Conservation (phyloP, 2,329 filamentous ascomycete species). For the Colletotrichum musicola region DNA sequence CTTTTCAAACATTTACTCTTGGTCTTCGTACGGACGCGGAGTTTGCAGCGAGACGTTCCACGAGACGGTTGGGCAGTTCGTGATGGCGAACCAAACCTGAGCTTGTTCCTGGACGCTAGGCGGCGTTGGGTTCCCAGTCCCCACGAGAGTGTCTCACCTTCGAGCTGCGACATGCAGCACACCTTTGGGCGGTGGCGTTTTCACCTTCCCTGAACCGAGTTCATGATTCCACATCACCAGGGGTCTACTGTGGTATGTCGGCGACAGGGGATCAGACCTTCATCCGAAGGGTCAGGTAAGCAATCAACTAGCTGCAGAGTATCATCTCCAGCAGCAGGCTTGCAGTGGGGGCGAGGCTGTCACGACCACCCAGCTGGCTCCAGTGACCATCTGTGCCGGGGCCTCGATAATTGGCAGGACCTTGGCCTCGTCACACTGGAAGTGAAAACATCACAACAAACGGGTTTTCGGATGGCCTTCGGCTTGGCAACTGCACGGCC, state of each 20-base stretch:
- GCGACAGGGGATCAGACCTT: slow-evolving; percentile 25
- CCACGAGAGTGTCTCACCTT: slow-evolving; percentile 22
- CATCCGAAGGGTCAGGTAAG: slow-evolving; percentile 17
- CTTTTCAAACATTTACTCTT: neutral
- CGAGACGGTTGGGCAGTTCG: neutral
- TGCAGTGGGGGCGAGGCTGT: slow-evolving; percentile 11
- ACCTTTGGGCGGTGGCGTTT: slow-evolving; percentile 19
- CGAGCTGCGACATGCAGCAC: slow-evolving; percentile 35
- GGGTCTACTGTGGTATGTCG: slow-evolving; percentile 2
- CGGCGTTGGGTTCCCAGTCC: slow-evolving; percentile 9
- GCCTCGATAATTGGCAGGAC: neutral
- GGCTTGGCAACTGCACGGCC: neutral
- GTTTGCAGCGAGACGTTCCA: neutral
- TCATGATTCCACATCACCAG: slow-evolving; percentile 33
- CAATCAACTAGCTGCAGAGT: slow-evolving; percentile 15
- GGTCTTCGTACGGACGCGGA: slow-evolving; percentile 2
- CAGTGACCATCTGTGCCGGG: slow-evolving; percentile 3
- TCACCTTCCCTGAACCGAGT: slow-evolving; percentile 15
- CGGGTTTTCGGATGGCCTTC: slow-evolving; percentile 4
- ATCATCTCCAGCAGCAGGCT: slow-evolving; percentile 2
- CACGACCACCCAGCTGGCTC: neutral
- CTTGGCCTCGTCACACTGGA: slow-evolving; percentile 2
- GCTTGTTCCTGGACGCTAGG: slow-evolving; percentile 14
- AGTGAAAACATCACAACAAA: neutral
- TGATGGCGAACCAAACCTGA: neutral